These are phyloP conservation scores for Sphaerulina musiva DNA, from an alignment of 2,329 filamentous ascomycete species.

Conservation along the genomic window DNA sequence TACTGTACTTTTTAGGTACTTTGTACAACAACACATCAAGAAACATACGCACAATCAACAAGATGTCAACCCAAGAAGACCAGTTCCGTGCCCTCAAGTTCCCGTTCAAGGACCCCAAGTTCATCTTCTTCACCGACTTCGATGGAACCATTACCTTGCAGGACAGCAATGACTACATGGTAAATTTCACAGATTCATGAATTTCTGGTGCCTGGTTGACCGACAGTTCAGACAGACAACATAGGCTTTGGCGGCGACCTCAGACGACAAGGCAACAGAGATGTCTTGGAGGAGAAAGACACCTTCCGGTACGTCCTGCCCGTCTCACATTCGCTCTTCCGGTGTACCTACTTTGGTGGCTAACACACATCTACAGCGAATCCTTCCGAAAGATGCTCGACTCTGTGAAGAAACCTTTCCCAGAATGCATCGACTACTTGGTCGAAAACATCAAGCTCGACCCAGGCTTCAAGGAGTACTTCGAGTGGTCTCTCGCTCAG, in stretches of 20 bases:
- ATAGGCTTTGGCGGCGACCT: constrained; percentile 71
- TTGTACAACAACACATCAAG: neutral
- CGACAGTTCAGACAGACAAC: constrained; percentile 72
- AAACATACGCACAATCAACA: neutral
- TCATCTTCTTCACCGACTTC: constrained; percentile 99
- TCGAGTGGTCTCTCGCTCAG: constrained; percentile 69
- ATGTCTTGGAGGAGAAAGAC: constrained; percentile 64
- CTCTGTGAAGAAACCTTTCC: constrained; percentile 71
- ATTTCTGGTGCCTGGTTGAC: constrained; percentile 45
- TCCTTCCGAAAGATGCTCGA: constrained; percentile 90
- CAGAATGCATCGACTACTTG: constrained; percentile 72
- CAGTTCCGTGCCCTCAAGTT: constrained; percentile 42
- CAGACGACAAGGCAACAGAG: constrained; percentile 66
- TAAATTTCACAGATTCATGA: constrained; percentile 25
- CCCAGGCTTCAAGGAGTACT: constrained; percentile 81
- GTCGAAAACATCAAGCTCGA: constrained; percentile 81
- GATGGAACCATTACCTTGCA: constrained; percentile 86
- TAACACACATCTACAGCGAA: constrained; percentile 46
- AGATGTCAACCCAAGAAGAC: constrained; percentile 24
- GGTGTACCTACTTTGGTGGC: neutral
- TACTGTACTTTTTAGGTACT: too few relatives aligned
- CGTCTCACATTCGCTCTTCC: neutral
- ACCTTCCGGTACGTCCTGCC: constrained; percentile 56
- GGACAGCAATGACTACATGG: constrained; percentile 63
- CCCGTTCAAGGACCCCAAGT: constrained; percentile 59